Percentiles rank a stretch among this genome's conserved stretches.
These are phyloP conservation scores for Xylaria sp. DNA, from an alignment of 2,329 filamentous ascomycete species.

Conservation along the genomic window DNA sequence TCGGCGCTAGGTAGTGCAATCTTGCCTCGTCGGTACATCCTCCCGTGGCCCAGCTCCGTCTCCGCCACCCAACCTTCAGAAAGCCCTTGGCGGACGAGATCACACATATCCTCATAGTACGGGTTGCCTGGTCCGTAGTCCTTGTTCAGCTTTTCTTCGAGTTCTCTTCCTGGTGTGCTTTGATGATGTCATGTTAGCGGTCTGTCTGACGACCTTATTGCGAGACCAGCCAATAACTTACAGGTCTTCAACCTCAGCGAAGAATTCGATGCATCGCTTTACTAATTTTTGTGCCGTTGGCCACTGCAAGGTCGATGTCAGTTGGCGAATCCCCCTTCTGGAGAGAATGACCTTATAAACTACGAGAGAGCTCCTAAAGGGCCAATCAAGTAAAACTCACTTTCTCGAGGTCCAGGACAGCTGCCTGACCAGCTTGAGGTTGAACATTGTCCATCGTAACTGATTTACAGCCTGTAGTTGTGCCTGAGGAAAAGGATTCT, in stretches of 20 bases:
- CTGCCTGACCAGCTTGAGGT: conserved; percentile 33
- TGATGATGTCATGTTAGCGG: conserved; percentile 14
- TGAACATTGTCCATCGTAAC: conserved; percentile 32
- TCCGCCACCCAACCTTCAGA: conserved; percentile 58
- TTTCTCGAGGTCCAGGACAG: conserved; percentile 42
- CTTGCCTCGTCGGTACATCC: conserved; percentile 59
- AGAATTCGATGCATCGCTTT: conserved; percentile 46
- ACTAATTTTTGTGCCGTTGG: conserved; percentile 48
- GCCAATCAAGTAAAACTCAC: background rate
- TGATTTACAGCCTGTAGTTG: background rate
- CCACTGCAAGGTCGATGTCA: conserved; percentile 31
- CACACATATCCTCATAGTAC: conserved; percentile 56
- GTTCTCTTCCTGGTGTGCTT: conserved; percentile 57
- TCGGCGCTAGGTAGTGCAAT: conserved; percentile 57
- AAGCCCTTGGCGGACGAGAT: conserved; percentile 53
- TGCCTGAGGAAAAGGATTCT: background rate
- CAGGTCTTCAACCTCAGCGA: conserved; percentile 49
- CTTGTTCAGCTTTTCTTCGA: conserved; percentile 56
- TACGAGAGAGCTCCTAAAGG: background rate
- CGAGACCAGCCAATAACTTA: conserved; percentile 33
- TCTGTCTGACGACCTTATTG: background rate
- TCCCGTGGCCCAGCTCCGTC: conserved; percentile 54
- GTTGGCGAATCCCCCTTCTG: background rate
- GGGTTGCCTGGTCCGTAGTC: conserved; percentile 56
- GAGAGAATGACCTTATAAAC: background rate